phyloP scores from a whole-genome alignment of 2,329 filamentous ascomycete genomes.

The Pseudocercospora pini-densiflorae region DNA sequence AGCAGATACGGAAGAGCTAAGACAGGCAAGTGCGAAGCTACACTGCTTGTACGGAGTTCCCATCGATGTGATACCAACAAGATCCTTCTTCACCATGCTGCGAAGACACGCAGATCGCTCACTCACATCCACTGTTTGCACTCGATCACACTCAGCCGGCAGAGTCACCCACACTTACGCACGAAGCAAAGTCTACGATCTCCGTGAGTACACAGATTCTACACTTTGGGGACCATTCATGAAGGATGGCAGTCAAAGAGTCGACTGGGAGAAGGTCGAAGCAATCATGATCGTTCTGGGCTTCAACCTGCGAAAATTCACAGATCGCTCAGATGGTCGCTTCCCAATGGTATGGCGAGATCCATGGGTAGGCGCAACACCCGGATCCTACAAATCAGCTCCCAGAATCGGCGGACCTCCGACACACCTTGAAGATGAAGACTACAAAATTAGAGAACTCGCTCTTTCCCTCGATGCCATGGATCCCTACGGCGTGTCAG shows the following conservation, averaged over 20 bases:
- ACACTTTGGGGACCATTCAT: conserved; percentile 75
- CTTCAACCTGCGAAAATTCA: conserved; percentile 62
- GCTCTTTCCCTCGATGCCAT: conserved; percentile 55
- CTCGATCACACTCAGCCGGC: conserved; percentile 23
- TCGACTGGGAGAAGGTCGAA: conserved; percentile 83
- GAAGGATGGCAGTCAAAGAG: conserved; percentile 62
- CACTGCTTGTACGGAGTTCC: conserved; percentile 70
- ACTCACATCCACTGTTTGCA: conserved; percentile 29
- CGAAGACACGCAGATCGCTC: conserved; percentile 25
- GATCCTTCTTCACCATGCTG: conserved; percentile 33
- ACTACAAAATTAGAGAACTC: conserved; percentile 34
- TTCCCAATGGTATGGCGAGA: conserved; percentile 60
- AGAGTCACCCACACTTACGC: conserved; percentile 57
- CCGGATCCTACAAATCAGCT: conserved; percentile 13
- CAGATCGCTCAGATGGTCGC: conserved; percentile 46
- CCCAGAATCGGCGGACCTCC: conserved; percentile 11
- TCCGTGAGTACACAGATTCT: conserved; percentile 66
- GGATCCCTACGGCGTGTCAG: conserved; percentile 74
- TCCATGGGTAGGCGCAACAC: conserved; percentile 62
- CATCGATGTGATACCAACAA: conserved; percentile 43
- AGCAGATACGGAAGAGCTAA: conserved; percentile 48
- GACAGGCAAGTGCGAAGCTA: conserved; percentile 71
- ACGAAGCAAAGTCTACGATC: conserved; percentile 72
- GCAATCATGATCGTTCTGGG: conserved; percentile 72
- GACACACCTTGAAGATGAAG: conserved; percentile 29